Base-by-base conservation (phyloP, 768 basidiomycete species). In the Boletus reticuloceps region DNA sequence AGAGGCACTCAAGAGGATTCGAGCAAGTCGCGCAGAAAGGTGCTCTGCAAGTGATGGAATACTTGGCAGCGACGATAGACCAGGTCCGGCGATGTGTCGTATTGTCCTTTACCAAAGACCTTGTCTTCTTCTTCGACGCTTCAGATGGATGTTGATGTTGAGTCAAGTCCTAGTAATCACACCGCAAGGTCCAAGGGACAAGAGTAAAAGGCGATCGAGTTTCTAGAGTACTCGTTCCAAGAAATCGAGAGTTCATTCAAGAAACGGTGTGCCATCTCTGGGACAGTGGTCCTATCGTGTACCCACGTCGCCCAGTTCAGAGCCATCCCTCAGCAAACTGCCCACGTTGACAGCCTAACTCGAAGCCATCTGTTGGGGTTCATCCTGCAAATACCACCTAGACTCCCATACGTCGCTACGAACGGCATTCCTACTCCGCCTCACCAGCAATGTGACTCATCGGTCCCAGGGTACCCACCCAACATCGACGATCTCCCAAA, bases 311-410 rank as follows among this genome's bases (percentile, higher is more conserved):
- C 43, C 39, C 59, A 65, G 60, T 40, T 65, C 58, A 47, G 65
- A 71, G 20, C 65, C 73, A 11, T 70, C 72, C 6, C 77, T 76
- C 14, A 79, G 84, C 1, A 75, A 71, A 17, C 73, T 88, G 2
- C 79, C 80, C 37, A 87, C 86, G 0, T 74, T 91, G 17, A 54
- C 75, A 1, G 64, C 76, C 7, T 92, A 89, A 60, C 79, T 92
- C 29, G 75, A 76, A 25, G 80, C 20, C 72, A 71, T 45, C 72
- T 91, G 19, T 71, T 91, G 12, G 75, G 79, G 0, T 64, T 92
- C 45, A 77, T 89, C 40, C 74, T 91, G 19, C 88, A 85, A 64
- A 87, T 91, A 47, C 90, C 89, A 0, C 89, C 90, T 88, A 17
- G 82, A 84, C 56, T 85, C 87, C 0, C 89, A 88, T 4, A 81